Evolutionary conservation across 352 stramenopile genomes (phyloP), one percentile per base, ranked within the genome.

Genomic region (Phytopythium montanum): DNA sequence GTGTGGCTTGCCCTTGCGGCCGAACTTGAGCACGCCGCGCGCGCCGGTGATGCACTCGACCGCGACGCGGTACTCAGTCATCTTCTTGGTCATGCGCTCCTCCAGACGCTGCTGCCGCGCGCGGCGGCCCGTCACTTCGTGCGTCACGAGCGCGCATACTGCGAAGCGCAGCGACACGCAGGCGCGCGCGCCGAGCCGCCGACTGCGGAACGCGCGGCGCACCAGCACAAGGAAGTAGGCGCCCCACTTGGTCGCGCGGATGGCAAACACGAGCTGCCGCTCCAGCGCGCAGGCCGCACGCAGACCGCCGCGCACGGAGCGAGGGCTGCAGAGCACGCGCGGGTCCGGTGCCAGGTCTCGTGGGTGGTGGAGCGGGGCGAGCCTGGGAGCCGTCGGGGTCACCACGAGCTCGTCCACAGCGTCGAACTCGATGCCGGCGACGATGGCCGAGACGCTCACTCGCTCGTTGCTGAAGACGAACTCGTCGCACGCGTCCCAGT

Each of bases 41-140:
- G 82, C 82, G 54, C 83, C 83, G 12, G 73, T 73, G 6, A 94
- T 75, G 60, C 85, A 94, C 66, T 94, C 81, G 42, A 94, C 71
- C 1, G 85, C 85, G 23, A 94, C 81, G 44, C 81, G 81, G 61
- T 92, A 94, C 58, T 92, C 82, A 2, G 82, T 92, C 75, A 94
- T 92, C 57, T 94, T 90, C 54, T 73, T 80, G 28, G 81, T 72
- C 63, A 94, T 70, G 29, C 73, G 61, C 68, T 77, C 54, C 29
- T 93, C 81, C 25, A 75, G 61, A 13, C 56, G 46, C 54, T 81
- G 70, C 48, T 88, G 73, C 52, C 78, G 66, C 16, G 64, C 65
- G 44, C 72, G 58, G n/a, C 79, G 72, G 9, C 60, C 58, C 25
- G 62, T 54, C n/a, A 81, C 66, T 45, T 89, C 79, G 16, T 69